Base-by-base conservation (phyloP, 306 rosid genomes). In the Echinosophora koreensis region DNA sequence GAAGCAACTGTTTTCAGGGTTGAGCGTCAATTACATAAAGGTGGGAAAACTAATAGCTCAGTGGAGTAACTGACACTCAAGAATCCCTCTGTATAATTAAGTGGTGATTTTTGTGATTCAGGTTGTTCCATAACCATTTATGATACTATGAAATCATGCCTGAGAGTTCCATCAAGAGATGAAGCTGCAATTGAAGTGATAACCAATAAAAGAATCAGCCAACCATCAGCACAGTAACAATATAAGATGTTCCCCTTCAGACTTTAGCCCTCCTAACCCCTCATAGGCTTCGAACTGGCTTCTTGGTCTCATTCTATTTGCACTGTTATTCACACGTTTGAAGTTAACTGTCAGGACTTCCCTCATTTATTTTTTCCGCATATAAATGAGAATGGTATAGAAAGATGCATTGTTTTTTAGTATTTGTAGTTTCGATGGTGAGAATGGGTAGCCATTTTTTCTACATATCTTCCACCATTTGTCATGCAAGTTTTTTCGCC, bases 101-200 rank as follows among this genome's bases (percentile, higher is more conserved):
- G 61, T 63, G 10, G 72, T 68, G 28, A 15, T 10, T 37, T 80
- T 76, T 78, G 78, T 69, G 27, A 77, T 85, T 76, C 91, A 95
- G 98, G 97, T 92, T 39, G 98, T 92, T 54, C 98, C 98, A 50
- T 95, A 97, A 95, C 97, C n/a, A 92, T 92, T 73, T 95, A 90
- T 60, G 98, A 95, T 74, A 73, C 81, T 22, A 82, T 89, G 97
- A 95, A 95, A 80, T 56, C 82, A 55, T 83, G 37, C 79, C 86
- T 92, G 46, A 85, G 86, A 86, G 97, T 95, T 79, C 97, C 97
- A 41, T 86, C 98, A 79, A 82, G 98, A 74, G 98, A 92, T 2
- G 93, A 92, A 68, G 82, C 83, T 51, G 89, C 83, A 55, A 80
- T 78, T 55, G 90, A 88, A 85, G 83, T 84, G 67, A 82, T 79